phyloP scores from a whole-genome alignment of 768 basidiomycete genomes.

The Lepiota brunneoincarnata region DNA sequence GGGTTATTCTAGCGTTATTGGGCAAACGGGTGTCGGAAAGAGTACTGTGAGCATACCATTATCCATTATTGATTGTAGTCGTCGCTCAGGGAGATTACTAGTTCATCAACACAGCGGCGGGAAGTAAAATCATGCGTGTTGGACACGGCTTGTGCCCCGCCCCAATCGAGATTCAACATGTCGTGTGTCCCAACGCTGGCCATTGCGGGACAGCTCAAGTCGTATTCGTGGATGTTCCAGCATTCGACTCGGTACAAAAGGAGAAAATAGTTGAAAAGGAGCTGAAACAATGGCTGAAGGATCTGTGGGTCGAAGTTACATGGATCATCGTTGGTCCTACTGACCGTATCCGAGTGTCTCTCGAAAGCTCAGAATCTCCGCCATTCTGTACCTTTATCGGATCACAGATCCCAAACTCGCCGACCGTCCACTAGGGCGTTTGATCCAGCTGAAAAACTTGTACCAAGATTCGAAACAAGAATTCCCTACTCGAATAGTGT shows the following conservation, averaged over 20 bases:
- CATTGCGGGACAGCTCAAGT: not conserved
- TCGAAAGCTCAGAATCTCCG: conserved; percentile 9
- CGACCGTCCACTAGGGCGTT: conserved; percentile 10
- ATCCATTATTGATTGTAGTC: too few relatives aligned
- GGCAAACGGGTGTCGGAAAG: conserved; percentile 7
- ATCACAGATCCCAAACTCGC: conserved; percentile 15
- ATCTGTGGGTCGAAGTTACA: conserved; percentile 5
- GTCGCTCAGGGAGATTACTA: not conserved
- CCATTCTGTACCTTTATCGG: conserved; percentile 15
- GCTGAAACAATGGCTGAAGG: conserved; percentile 13
- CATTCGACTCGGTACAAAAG: conserved; percentile 12
- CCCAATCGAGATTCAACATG: conserved; percentile 8
- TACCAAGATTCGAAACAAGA: not conserved
- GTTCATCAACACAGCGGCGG: conserved; percentile 16
- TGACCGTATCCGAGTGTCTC: conserved; percentile 9
- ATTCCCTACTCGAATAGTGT: conserved; percentile 10
- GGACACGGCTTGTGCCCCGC: conserved; percentile 5
- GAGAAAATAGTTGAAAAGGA: conserved; percentile 11
- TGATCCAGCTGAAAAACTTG: conserved; percentile 9
- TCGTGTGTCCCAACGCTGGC: conserved; percentile 7
- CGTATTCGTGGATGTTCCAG: conserved; percentile 16
- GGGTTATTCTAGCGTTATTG: not conserved
- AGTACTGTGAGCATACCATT: conserved; percentile 3
- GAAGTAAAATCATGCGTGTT: conserved; percentile 1
- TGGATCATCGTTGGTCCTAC: not conserved